Evolutionary conservation across 140 eudicot genomes (phyloP).

Genomic region (Flaveria floridana): DNA sequence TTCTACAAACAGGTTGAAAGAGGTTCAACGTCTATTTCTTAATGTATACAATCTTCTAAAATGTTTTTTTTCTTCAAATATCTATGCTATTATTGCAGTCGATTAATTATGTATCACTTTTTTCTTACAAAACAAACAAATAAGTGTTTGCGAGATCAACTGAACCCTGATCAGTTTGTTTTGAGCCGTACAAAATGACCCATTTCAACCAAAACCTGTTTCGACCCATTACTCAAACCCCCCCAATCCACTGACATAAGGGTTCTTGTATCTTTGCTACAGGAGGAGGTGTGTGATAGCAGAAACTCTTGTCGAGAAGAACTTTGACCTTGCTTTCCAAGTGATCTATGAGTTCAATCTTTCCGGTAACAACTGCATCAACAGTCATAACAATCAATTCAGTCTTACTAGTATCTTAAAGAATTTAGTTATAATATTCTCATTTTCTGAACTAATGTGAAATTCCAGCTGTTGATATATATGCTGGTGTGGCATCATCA

Average conservation of each 20-base stretch:
- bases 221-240: not conserved
- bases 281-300: slow-evolving; percentile 94
- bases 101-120: not conserved
- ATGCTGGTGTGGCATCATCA: slow-evolving; percentile 97
- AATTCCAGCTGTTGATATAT: slow-evolving; percentile 89
- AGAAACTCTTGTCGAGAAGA: slow-evolving; percentile 85
- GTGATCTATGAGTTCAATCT: slow-evolving; percentile 81
- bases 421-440: slow-evolving; percentile 12
- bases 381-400: not conserved
- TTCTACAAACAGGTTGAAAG: not conserved
- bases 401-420: slow-evolving; percentile 12
- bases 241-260: not conserved
- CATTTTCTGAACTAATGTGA: slow-evolving; percentile 18
- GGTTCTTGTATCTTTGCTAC: slow-evolving; percentile 27
- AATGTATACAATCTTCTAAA: not conserved
- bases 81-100: not conserved
- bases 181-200: not conserved
- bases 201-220: slow-evolving; percentile 1
- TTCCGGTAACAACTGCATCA: slow-evolving; percentile 57
- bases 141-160: not conserved
- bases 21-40: not conserved
- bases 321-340: slow-evolving; percentile 90
- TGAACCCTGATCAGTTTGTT: not conserved
- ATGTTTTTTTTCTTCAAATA: not conserved
- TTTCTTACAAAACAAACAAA: not conserved